These are phyloP conservation scores for Benincasa hispida DNA, from an alignment of 306 rosid species.

Conservation along the genomic window DNA sequence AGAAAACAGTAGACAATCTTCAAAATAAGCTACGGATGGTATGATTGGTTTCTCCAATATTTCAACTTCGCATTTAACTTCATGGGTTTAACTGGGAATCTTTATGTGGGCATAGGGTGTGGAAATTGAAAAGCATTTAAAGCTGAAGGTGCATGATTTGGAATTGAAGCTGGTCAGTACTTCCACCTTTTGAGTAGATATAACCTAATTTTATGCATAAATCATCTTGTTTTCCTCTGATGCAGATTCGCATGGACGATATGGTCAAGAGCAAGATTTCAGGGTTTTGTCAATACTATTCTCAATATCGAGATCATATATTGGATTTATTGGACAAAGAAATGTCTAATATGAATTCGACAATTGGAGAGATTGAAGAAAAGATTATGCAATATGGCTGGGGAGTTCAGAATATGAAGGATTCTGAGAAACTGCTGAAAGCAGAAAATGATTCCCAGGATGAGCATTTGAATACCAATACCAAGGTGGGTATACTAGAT, in stretches of 20 bases:
- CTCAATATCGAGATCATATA: slow-evolving; percentile 40
- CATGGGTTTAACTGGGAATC: background rate
- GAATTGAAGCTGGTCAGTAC: slow-evolving; percentile 72
- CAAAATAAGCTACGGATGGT: slow-evolving; percentile 77
- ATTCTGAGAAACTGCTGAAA: slow-evolving; percentile 30
- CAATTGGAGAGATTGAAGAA: slow-evolving; percentile 37
- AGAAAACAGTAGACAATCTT: slow-evolving; percentile 49
- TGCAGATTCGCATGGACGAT: slow-evolving; percentile 43
- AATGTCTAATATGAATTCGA: slow-evolving; percentile 41
- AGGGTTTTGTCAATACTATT: slow-evolving; percentile 40
- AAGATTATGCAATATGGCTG: slow-evolving; percentile 30
- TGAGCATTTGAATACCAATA: slow-evolving; percentile 35
- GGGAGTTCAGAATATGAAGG: slow-evolving; percentile 17
- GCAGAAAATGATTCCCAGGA: slow-evolving; percentile 42
- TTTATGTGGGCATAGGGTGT: slow-evolving; percentile 55
- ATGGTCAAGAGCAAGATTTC: slow-evolving; percentile 39
- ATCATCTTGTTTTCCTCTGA: slow-evolving; percentile 14
- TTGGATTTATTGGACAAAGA: slow-evolving; percentile 54
- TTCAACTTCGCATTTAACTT: background rate
- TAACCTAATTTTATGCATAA: slow-evolving; percentile 10
- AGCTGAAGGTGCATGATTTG: slow-evolving; percentile 49
- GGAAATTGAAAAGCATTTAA: slow-evolving; percentile 92
- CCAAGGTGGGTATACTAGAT: slow-evolving; percentile 32
- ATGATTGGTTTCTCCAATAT: slow-evolving; percentile 11
- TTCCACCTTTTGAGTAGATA: slow-evolving; percentile 1